Evolutionary conservation across 176 grass and related monocot genomes (phyloP).

Genomic region (Elymus sibiricus): DNA sequence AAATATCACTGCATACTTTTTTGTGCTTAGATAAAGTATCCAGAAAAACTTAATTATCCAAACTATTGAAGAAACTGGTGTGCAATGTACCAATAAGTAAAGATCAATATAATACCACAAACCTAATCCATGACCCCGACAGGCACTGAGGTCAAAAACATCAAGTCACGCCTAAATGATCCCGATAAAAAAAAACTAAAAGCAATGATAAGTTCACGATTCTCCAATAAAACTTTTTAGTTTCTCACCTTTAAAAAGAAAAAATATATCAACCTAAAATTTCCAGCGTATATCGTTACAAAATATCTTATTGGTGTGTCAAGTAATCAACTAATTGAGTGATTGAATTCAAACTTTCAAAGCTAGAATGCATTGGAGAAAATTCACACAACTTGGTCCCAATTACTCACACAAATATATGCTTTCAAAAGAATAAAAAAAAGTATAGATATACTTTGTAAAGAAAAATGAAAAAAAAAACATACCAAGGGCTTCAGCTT

Average conservation of each 20-base stretch:
- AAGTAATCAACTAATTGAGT: background rate
- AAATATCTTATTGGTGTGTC: background rate
- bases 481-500: conserved; percentile 94
- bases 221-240: background rate
- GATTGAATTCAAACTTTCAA: background rate
- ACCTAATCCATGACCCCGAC: background rate
- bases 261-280: background rate
- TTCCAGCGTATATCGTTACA: background rate
- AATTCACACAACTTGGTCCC: background rate
- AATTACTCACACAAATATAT: background rate
- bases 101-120: background rate
- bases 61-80: background rate
- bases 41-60: background rate
- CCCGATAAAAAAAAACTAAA: background rate
- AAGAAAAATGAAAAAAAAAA: background rate
- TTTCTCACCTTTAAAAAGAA: background rate
- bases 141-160: background rate
- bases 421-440: background rate
- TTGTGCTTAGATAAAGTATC: background rate
- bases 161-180: background rate
- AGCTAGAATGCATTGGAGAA: background rate
- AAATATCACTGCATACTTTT: background rate
- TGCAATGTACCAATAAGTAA: background rate
- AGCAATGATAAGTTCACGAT: background rate
- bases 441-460: background rate